Conservation (phyloP, 1,139 yeast genomes). For the Keqinozyma sinolaborantium region DNA sequence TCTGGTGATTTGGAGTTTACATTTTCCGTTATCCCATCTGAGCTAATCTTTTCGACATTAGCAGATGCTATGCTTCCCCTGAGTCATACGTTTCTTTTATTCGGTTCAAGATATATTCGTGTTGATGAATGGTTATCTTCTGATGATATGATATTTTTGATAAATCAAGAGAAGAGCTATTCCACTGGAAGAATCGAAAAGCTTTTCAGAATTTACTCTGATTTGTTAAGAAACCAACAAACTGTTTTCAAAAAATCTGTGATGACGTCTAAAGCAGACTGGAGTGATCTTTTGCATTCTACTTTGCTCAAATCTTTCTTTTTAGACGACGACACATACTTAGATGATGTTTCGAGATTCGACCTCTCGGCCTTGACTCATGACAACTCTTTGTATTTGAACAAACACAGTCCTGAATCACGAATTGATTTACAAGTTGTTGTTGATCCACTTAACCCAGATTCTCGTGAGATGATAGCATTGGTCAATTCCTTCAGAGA, state of each 20-base stretch:
- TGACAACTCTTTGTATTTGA: conserved; percentile 27
- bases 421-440: conserved; percentile 53
- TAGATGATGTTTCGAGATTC: conserved; percentile 39
- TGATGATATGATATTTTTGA: conserved; percentile 15
- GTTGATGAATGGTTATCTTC: conserved; percentile 17
- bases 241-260: neutral
- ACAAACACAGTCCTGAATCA: conserved; percentile 15
- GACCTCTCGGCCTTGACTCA: conserved; percentile 38
- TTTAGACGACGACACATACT: conserved; percentile 30
- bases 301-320: conserved; percentile 44
- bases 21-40: conserved; percentile 7
- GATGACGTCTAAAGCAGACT: conserved; percentile 23
- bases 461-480: conserved; percentile 60
- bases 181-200: neutral
- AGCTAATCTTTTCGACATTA: neutral
- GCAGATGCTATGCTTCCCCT: conserved; percentile 16
- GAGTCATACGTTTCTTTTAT: conserved; percentile 30
- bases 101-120: conserved; percentile 42
- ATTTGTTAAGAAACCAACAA: neutral
- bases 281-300: conserved; percentile 47
- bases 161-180: neutral
- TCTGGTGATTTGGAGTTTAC: neutral
- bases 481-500: conserved; percentile 43
- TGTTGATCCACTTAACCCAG: conserved; percentile 69
- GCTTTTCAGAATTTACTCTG: neutral